Conservation (phyloP, 225 moss, liverwort and hornwort genomes). For the Polytrichum formosum region DNA sequence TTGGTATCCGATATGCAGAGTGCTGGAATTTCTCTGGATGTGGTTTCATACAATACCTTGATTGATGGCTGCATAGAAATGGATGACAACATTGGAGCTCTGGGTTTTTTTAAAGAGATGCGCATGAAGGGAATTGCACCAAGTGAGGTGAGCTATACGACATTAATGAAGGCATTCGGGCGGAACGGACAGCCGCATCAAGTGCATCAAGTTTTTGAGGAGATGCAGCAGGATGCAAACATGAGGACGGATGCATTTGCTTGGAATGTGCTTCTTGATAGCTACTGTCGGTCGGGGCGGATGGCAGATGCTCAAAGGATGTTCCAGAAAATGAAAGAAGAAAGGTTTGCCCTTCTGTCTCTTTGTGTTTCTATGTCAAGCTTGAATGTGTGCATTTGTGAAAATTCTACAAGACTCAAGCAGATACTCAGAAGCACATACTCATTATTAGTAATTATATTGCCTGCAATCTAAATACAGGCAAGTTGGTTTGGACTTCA, state of each 20-base stretch:
- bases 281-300: constrained; percentile 72
- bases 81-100: constrained; percentile 69
- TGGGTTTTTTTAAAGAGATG: constrained; percentile 71
- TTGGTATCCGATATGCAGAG: constrained; percentile 63
- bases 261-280: constrained; percentile 93
- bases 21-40: constrained; percentile 56
- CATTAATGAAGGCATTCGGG: constrained; percentile 93
- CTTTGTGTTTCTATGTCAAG: neutral
- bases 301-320: constrained; percentile 66
- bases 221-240: constrained; percentile 66
- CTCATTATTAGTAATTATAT: too few species aligned
- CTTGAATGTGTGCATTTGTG: neutral
- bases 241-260: constrained; percentile 83
- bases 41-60: constrained; percentile 85
- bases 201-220: constrained; percentile 80
- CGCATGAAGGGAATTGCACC: constrained; percentile 64
- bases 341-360: constrained; percentile 32
- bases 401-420: too few species aligned
- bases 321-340: constrained; percentile 70
- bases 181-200: constrained; percentile 76
- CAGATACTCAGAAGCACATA: too few species aligned
- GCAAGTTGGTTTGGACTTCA: too few species aligned
- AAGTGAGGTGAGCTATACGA: constrained; percentile 85
- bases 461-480: too few species aligned
- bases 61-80: constrained; percentile 81